Base-by-base conservation (phyloP, 1,284 basidiomycete genomes). In the Ustilago lituana region DNA sequence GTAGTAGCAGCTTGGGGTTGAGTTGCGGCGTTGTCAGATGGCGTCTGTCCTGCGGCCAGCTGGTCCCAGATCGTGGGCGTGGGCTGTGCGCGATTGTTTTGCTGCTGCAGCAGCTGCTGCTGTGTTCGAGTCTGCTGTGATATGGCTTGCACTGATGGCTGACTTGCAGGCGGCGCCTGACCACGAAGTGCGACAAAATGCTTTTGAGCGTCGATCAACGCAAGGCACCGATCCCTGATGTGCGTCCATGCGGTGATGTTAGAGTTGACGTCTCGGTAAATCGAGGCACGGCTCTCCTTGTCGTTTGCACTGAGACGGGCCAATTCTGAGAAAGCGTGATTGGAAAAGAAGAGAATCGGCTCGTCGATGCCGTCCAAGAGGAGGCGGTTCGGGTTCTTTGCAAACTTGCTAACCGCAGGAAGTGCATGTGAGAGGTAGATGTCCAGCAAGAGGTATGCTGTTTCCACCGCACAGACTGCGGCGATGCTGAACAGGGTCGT, bases 351-450 rank as follows among this genome's bases (percentile, higher is more conserved):
- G 17, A 65, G 24, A 14, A 57, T 52, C 11, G 58, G 44, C 45
- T 77, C 75, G 24, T 54, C 39, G 27, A 75, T 47, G 9, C 75
- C 75, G 24, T 62, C 71, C n/a, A 73, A 23, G 8, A 77, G 48
- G n/a, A 70, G 32, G 9, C 57, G 50, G 27, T 59, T 73, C 5
- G 70, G 64, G 22, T 69, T 60, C 41, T 59, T 64, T 4, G 56
- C 49, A 17, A 26, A 56, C 36, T 51, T 60, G 50, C 67, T 55
- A 22, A 74, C 45, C 3, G 62, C 29, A 14, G 49, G 24, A 3
- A 77, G 53, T 2, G 73, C 67, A 23, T 77, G 75, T n/a, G 73
- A 49, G 45, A 74, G 72, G 39, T 77, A 77, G 32, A 75, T 65
- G 43, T 77, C 73, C 26, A 77, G 50, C 3, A 77, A 56, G 51